Evolutionary conservation across 2,329 filamentous ascomycete species (phyloP).

Genomic region (Raffaelea deltoideospora): DNA sequence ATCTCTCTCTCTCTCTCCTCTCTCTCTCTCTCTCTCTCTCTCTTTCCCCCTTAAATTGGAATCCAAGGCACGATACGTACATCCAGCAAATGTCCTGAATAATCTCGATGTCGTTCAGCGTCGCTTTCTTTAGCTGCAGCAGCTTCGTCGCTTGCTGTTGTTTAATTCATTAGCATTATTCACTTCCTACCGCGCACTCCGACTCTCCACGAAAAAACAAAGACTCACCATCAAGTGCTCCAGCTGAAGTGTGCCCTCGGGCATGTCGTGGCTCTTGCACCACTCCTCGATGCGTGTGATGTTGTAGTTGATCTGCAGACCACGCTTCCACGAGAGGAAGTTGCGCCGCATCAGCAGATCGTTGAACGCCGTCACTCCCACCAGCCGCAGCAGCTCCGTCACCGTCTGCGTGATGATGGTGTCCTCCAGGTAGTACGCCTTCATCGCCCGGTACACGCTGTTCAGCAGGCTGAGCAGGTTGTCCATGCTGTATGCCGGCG

Average conservation of each 20-base stretch:
- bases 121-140: conserved; percentile 96
- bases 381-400: conserved; percentile 80
- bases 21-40: no score
- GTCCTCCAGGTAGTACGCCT: conserved; percentile 93
- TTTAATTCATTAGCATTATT: conserved; percentile 14
- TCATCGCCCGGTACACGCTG: conserved; percentile 97
- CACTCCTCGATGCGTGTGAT: conserved; percentile 98
- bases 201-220: neutral
- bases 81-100: conserved; percentile 99
- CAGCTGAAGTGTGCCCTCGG: conserved; percentile 88
- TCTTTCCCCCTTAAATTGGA: no score
- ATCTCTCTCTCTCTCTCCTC: no score
- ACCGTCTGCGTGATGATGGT: conserved; percentile 91
- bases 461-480: conserved; percentile 91
- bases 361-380: conserved; percentile 97
- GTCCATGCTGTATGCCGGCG: conserved; percentile 98
- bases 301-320: conserved; percentile 99
- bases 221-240: conserved; percentile 83
- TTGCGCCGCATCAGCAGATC: conserved; percentile 95
- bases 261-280: conserved; percentile 99
- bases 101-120: conserved; percentile 97
- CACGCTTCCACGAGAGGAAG: conserved; percentile 98
- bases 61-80: conserved; percentile 38
- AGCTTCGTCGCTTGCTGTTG: conserved; percentile 88
- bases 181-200: no score